Percentiles rank a stretch among this genome's conserved stretches.
phyloP scores from a whole-genome alignment of 2,329 filamentous ascomycete genomes.

The Pestalotiopsis sp. region DNA sequence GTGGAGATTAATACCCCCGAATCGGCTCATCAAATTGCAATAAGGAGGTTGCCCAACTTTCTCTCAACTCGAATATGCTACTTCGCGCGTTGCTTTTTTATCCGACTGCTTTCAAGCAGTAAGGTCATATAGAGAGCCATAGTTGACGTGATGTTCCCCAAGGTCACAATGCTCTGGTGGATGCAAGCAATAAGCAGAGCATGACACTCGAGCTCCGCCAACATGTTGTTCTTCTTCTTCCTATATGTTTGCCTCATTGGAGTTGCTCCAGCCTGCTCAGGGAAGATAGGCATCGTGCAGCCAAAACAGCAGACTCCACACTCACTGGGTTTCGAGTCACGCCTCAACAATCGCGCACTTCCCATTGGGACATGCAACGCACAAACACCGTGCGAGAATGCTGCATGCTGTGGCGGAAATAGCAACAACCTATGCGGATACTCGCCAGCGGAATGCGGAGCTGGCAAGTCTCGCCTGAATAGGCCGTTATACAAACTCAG shows the following conservation, averaged over 20 bases:
- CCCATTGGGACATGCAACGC: slow-evolving; percentile 16
- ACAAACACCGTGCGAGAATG: slow-evolving; percentile 21
- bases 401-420: slow-evolving; percentile 24
- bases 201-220: neutral
- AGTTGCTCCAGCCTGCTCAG: neutral
- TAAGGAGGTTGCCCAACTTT: neutral
- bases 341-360: neutral
- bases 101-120: too few species aligned
- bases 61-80: too few species aligned
- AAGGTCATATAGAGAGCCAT: neutral
- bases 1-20: neutral
- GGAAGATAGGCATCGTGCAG: neutral
- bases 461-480: slow-evolving; percentile 9
- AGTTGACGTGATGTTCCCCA: neutral
- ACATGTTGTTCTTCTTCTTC: neutral
- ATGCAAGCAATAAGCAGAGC: too few species aligned
- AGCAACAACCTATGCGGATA: slow-evolving; percentile 11
- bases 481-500: neutral
- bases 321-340: neutral
- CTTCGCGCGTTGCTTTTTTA: too few species aligned
- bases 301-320: neutral
- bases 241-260: neutral
- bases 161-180: neutral
- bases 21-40: neutral
- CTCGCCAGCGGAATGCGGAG: slow-evolving; percentile 17